Evolutionary conservation across 148 eudicot species (phyloP), one percentile per base, ranked within the genome.

Genomic region (Drosera capensis): DNA sequence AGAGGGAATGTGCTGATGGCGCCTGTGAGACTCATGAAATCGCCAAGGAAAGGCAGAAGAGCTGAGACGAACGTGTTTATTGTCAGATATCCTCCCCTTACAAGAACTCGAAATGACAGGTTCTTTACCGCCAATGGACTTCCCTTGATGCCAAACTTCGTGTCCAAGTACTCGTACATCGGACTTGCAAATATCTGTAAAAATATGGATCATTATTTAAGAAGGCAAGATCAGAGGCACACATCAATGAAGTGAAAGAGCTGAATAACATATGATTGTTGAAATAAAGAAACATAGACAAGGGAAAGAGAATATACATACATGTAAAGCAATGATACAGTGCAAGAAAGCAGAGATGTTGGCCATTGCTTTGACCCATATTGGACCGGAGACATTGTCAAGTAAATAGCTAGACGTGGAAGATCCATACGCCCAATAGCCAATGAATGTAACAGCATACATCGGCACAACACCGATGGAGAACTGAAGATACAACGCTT

Each of bases 341-440:
- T 92, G 99, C 55, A 85, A 51, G 48, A 81, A 78, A 35, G 94
- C 80, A 11, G 86, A 20, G 46, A 79, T 53, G 45, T 79, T 85
- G 23, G 88, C 95, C 3, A 67, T 14, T 15, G 75, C 63, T 63
- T 74, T 92, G 60, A 76, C 61, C 99, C 95, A 92, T 48, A 64
- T 71, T 0, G 99, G 86, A 43, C 95, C 95, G 2, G 54, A 60
- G 40, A 85, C 86, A 29, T 63, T 79, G 57, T 61, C 74, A 38
- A 85, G 88, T 59, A 92, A 55, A 58, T 78, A 85, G 14, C 73
- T 24, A 9, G 85, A 60, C 2, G 95, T 59, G 3, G 49, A 20
- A 34, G 73, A 56, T 43, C 99, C 99, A 35, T 92, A 92, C 17
- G 99, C 99, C 99, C 99, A 92, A 49, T 92, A 92, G 0, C 95